Evolutionary conservation across 1,284 basidiomycete genomes (phyloP), one percentile per base, ranked within the genome.

Genomic region (Ceratobasidium sp.): DNA sequence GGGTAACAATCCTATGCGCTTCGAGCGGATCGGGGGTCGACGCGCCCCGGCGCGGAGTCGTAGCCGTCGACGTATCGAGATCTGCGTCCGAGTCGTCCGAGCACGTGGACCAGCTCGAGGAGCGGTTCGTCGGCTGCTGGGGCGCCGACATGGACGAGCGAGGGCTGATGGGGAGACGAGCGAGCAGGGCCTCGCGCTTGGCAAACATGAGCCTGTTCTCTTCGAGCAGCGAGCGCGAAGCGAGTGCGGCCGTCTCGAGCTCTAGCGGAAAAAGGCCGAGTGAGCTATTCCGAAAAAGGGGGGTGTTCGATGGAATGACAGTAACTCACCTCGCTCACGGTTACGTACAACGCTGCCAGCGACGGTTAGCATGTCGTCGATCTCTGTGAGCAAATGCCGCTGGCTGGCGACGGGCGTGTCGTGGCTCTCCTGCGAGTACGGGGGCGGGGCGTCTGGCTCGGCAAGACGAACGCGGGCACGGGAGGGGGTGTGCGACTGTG

Each of bases 321-420:
- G 14, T 14, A 56, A 59, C 56, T 9, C 13, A 68, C 65, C 65
- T 68, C 65, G 65, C 41, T 68, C 65, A 2, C 65, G 6, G 37
- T 68, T 68, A 53, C 65, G 65, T 56, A 68, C 65, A 68, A 68
- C 65, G n/a, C 65, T 68, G 27, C 65, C 65, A 68, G 65, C 65
- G 24, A 68, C 65, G 49, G 39, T 68, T 5, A 68, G 51, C 65
- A 68, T 68, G n/a, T 68, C 65, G 65, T 68, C 65, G 31, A 68
- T 68, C 65, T 68, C 65, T 2, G 51, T 56, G 48, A 68, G 65
- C 65, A 51, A 68, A 24, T 68, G 65, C 14, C 63, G 63, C 27
- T 43, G 43, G 13, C 51, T 65, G 3, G n/a, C n/a, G n/a, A n/a
- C n/a, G 56, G 56, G 27, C 56, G 49, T 9, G 14, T 34, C 4